Evolutionary conservation across 208 protist species (phyloP).

Genomic region (Leishmania tarentolae): DNA sequence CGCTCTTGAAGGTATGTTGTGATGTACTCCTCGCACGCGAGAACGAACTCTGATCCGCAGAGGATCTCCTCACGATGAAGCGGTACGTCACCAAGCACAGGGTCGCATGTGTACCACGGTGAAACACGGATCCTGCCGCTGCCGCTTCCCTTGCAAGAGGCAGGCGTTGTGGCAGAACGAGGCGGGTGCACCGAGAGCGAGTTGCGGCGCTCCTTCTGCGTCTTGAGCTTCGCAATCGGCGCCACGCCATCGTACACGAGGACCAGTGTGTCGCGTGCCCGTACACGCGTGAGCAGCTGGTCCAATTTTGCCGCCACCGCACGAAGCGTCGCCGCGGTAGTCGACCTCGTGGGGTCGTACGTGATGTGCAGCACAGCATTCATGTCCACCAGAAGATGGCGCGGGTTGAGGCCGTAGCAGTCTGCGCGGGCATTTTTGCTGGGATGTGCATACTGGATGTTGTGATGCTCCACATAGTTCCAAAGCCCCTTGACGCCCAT

Average conservation of each 20-base stretch:
- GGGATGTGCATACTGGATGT: constrained; percentile 38
- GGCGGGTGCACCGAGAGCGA: constrained; percentile 22
- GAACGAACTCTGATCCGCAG: constrained; percentile 74
- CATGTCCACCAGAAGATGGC: constrained; percentile 88
- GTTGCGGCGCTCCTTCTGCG: constrained; percentile 67
- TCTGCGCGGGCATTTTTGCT: constrained; percentile 21
- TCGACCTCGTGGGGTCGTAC: constrained; percentile 34
- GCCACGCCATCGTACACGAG: constrained; percentile 83
- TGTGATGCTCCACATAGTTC: constrained; percentile 73
- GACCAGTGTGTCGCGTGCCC: constrained; percentile 46
- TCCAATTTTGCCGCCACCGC: constrained; percentile 38
- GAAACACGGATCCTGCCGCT: neutral
- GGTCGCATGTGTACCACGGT: constrained; percentile 58
- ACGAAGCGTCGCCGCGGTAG: constrained; percentile 41
- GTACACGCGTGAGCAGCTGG: constrained; percentile 40
- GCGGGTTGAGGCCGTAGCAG: constrained; percentile 37
- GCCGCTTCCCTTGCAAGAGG: neutral
- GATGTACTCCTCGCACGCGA: constrained; percentile 67
- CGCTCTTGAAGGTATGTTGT: constrained; percentile 13
- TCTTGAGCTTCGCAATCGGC: constrained; percentile 66
- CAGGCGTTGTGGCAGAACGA: neutral
- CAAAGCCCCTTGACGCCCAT: constrained; percentile 86
- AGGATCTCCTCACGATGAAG: constrained; percentile 68
- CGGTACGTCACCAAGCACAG: constrained; percentile 34
- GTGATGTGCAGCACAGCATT: constrained; percentile 73